phyloP scores from a whole-genome alignment of 768 basidiomycete species.

The Trametes gibbosa region DNA sequence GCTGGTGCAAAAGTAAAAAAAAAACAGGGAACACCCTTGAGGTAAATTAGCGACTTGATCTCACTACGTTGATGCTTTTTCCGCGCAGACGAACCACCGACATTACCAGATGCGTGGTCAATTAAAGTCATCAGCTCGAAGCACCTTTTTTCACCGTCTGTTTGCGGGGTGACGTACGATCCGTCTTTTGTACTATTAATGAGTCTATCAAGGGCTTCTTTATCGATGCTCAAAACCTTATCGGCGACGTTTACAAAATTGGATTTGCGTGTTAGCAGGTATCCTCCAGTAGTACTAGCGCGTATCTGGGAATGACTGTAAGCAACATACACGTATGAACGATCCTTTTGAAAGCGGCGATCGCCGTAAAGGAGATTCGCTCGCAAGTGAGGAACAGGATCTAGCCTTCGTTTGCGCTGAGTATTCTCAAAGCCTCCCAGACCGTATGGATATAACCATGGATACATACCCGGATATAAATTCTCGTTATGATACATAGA shows the following conservation, averaged over 20 bases:
- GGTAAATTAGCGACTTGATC: background rate
- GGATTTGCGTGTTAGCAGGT: slow-evolving; percentile 17
- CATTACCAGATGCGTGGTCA: background rate
- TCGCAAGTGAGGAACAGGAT: slow-evolving; percentile 24
- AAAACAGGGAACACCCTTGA: background rate
- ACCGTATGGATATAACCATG: slow-evolving; percentile 43
- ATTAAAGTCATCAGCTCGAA: background rate
- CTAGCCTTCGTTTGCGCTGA: background rate
- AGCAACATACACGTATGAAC: slow-evolving; percentile 35
- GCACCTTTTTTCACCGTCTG: background rate
- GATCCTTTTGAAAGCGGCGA: slow-evolving; percentile 39
- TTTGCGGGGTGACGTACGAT: background rate
- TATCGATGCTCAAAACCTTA: slow-evolving; percentile 3
- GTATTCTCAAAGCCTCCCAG: slow-evolving; percentile 33
- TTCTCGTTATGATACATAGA: slow-evolving; percentile 35
- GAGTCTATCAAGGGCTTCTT: background rate
- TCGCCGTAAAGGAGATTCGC: slow-evolving; percentile 38
- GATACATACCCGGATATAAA: slow-evolving; percentile 38
- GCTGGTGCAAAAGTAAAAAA: background rate
- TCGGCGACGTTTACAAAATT: slow-evolving; percentile 22
- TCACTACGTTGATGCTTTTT: background rate
- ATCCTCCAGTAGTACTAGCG: slow-evolving; percentile 27
- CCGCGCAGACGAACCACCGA: background rate
- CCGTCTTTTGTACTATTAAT: background rate
- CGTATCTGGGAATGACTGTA: slow-evolving; percentile 41